These are phyloP conservation scores for Barnettozyma salicaria DNA, from an alignment of 805 yeast species.

Conservation along the genomic window DNA sequence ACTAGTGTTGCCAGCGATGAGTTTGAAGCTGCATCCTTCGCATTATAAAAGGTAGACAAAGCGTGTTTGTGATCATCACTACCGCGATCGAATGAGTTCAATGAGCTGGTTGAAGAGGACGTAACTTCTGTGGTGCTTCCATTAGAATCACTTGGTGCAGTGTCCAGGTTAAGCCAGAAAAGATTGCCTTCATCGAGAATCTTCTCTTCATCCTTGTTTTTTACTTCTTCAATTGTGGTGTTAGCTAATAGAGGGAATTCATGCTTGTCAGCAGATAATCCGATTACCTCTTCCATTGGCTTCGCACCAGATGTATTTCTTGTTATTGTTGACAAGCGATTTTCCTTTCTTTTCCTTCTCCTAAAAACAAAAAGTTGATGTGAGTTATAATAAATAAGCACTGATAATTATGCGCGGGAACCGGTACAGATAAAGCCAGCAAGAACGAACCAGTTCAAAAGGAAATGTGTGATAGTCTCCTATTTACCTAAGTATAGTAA, in stretches of 20 bases:
- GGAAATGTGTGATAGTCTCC: no score
- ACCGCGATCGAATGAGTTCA: slow-evolving; percentile 20
- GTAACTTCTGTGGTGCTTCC: slow-evolving; percentile 2
- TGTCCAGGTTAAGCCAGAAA: slow-evolving; percentile 8
- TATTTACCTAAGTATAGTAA: no score
- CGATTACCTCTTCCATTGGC: slow-evolving; percentile 2
- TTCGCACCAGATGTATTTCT: no score
- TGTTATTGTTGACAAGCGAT: no score
- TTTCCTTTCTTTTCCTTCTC: no score
- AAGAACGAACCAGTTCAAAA: no score
- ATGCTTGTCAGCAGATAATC: background rate
- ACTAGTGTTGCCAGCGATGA: slow-evolving; percentile 24
- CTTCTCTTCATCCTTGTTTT: slow-evolving; percentile 1
- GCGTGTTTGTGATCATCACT: slow-evolving; percentile 18
- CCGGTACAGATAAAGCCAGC: no score
- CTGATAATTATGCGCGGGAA: no score
- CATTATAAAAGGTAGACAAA: slow-evolving; percentile 8
- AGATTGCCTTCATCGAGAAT: slow-evolving; percentile 9
- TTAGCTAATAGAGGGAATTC: background rate
- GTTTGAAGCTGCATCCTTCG: slow-evolving; percentile 13
- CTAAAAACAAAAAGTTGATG: no score
- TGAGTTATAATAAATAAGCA: no score
- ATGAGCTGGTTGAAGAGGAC: slow-evolving; percentile 14
- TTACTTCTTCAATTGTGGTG: background rate
- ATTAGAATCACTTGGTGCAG: background rate